phyloP scores from a whole-genome alignment of 345 rosid genomes.

The Adansonia digitata region DNA sequence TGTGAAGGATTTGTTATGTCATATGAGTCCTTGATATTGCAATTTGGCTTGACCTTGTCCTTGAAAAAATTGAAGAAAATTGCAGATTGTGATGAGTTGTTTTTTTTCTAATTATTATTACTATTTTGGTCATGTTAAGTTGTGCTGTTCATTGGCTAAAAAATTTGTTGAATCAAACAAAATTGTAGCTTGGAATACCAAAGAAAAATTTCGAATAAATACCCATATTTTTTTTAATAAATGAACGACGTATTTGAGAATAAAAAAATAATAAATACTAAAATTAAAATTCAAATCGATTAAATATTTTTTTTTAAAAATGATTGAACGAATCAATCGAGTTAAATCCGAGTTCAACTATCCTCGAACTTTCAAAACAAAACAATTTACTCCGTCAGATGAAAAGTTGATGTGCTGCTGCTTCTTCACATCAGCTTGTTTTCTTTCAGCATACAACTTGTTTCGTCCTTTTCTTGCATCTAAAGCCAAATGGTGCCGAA shows the following conservation, averaged over 20 bases:
- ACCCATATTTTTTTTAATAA: too few relatives aligned
- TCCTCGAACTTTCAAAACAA: constrained; percentile 1
- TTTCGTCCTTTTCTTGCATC: constrained; percentile 49
- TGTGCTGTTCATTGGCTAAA: not conserved
- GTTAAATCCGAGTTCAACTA: not conserved
- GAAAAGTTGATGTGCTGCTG: not conserved
- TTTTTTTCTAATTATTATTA: too few relatives aligned
- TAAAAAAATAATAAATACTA: not conserved
- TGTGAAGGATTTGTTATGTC: not conserved
- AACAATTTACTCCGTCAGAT: not conserved
- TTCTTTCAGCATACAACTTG: not conserved
- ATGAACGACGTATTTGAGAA: too few relatives aligned
- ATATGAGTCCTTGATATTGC: not conserved
- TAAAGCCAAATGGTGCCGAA: constrained; percentile 59
- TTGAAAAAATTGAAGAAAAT: too few relatives aligned
- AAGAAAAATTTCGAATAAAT: too few relatives aligned
- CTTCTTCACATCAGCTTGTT: not conserved
- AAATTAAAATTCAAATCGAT: not conserved
- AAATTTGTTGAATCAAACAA: not conserved
- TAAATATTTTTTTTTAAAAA: not conserved
- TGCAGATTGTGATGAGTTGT: not conserved
- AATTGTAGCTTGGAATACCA: too few relatives aligned
- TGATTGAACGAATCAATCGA: not conserved
- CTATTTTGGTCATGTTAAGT: not conserved
- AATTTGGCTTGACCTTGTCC: not conserved